Evolutionary conservation across 495 filamentous ascomycete genomes (phyloP).

Genomic region (Talaromyces adpressus): DNA sequence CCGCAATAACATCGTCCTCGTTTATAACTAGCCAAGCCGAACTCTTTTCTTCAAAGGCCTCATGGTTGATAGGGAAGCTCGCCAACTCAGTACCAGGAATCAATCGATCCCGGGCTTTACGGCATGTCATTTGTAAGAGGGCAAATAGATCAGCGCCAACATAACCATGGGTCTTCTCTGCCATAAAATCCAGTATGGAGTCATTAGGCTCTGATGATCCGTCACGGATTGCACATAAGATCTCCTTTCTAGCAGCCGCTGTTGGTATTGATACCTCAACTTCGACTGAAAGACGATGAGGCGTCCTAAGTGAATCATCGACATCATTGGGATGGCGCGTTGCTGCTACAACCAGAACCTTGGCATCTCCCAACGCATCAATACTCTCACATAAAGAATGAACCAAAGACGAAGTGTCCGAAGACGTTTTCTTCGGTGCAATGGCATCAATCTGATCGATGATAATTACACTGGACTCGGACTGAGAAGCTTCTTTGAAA

Average conservation of each 20-base stretch:
- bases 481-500: conserved; percentile 64
- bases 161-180: conserved; percentile 59
- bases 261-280: conserved; percentile 80
- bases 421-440: conserved; percentile 51
- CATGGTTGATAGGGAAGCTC: background rate
- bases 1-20: conserved; percentile 46
- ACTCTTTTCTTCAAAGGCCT: background rate
- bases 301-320: conserved; percentile 62
- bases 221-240: conserved; percentile 49
- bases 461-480: conserved; percentile 74
- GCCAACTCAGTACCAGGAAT: conserved; percentile 8
- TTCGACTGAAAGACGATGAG: conserved; percentile 59
- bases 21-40: conserved; percentile 19
- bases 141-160: conserved; percentile 57
- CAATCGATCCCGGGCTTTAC: conserved; percentile 33
- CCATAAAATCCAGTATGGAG: conserved; percentile 37
- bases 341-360: conserved; percentile 66
- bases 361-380: conserved; percentile 31
- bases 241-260: conserved; percentile 60
- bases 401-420: conserved; percentile 29
- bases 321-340: conserved; percentile 67
- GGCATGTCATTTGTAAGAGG: conserved; percentile 40
- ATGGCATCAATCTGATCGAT: conserved; percentile 77
- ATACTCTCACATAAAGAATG: conserved; percentile 37
- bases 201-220: conserved; percentile 24